A percentile compares a stretch with the other conserved stretches of the same genome.
These are phyloP conservation scores for Gardenia jasminoides DNA, from an alignment of 257 asterid species.

Conservation along the genomic window DNA sequence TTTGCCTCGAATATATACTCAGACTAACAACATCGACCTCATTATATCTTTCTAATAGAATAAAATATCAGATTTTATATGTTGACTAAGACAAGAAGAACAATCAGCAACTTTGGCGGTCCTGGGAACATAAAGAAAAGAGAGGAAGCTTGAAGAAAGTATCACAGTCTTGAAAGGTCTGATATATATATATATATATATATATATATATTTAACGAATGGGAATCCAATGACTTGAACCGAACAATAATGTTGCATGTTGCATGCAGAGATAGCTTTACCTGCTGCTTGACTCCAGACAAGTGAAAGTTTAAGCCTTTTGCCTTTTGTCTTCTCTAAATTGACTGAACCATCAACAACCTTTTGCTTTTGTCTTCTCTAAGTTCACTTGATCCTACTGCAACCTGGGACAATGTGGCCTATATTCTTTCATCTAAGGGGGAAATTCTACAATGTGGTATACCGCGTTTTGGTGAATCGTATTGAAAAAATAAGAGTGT, in stretches of 20 bases:
- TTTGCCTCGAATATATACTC: background rate
- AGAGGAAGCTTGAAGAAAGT: background rate
- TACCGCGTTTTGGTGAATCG: too few relatives aligned
- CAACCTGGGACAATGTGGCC: too few relatives aligned
- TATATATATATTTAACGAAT: background rate
- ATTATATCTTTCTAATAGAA: background rate
- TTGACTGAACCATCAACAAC: background rate
- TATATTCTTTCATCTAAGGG: too few relatives aligned
- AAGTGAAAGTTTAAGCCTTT: constrained; percentile 8
- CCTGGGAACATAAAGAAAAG: background rate
- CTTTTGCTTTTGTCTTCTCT: background rate
- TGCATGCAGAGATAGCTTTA: constrained; percentile 8
- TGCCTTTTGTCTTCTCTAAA: constrained; percentile 5
- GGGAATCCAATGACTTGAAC: constrained; percentile 24
- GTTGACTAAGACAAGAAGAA: background rate
- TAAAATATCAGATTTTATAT: background rate
- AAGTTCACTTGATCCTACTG: too few relatives aligned
- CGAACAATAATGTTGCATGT: background rate
- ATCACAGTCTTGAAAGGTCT: background rate
- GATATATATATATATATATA: too few relatives aligned
- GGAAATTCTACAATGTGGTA: too few relatives aligned
- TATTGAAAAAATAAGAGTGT: too few relatives aligned
- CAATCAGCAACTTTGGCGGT: background rate
- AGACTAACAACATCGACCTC: background rate
- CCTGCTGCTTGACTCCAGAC: constrained; percentile 6